A percentile compares a stretch with the other conserved stretches of the same genome.
These are phyloP conservation scores for Excoecaria cochinchinensis DNA, from an alignment of 345 rosid species.

Conservation along the genomic window DNA sequence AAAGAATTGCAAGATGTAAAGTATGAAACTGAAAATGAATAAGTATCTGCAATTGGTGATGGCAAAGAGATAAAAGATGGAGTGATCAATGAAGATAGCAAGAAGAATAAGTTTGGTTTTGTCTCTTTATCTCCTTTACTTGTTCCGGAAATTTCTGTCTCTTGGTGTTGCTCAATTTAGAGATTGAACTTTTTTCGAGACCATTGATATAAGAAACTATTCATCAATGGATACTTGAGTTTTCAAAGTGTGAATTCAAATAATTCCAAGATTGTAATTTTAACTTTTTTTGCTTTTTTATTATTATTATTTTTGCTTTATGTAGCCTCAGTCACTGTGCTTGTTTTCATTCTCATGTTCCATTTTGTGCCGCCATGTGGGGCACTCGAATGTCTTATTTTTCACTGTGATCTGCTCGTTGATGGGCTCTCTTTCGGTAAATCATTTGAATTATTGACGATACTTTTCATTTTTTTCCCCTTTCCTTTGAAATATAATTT, in stretches of 20 bases:
- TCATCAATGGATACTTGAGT: not conserved
- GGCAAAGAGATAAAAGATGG: too few relatives aligned
- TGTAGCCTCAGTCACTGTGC: slow-evolving; percentile 58
- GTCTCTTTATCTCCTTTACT: not conserved
- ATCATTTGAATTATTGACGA: slow-evolving; percentile 22
- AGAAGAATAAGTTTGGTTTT: slow-evolving; percentile 44
- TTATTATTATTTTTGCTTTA: slow-evolving; percentile 45
- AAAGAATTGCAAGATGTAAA: too few relatives aligned
- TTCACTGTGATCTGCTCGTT: slow-evolving; percentile 86
- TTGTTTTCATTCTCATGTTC: slow-evolving; percentile 74
- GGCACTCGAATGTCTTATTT: slow-evolving; percentile 79
- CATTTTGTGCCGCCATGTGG: slow-evolving; percentile 73
- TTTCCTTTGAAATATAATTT: not conserved
- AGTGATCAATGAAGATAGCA: too few relatives aligned
- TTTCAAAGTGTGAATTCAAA: slow-evolving; percentile 1
- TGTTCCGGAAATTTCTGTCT: not conserved
- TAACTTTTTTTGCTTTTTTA: not conserved
- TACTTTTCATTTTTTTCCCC: slow-evolving; percentile 1
- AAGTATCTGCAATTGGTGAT: too few relatives aligned
- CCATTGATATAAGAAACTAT: too few relatives aligned
- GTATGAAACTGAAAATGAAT: too few relatives aligned
- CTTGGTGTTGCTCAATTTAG: not conserved
- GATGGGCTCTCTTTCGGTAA: slow-evolving; percentile 97
- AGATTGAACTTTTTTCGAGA: not conserved
- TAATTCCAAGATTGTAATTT: slow-evolving; percentile 8